A percentile compares a stretch with the other conserved stretches of the same genome.
Conservation (phyloP, 306 rosid genomes). For the Begonia loranthoides region DNA sequence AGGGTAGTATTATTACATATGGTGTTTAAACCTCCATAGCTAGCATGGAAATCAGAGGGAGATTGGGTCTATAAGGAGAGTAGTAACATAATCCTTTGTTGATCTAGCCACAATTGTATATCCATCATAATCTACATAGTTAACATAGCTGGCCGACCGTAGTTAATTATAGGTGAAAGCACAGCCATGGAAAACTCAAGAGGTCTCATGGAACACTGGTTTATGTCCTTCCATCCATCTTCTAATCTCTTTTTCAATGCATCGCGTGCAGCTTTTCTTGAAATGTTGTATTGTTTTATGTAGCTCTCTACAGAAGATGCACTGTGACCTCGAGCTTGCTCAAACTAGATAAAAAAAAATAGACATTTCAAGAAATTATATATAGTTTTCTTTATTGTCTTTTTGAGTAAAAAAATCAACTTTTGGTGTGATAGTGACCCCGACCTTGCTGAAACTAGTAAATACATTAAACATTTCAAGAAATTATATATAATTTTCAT, state of each 20-base stretch:
- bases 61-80: conserved; percentile 16
- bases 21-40: no score
- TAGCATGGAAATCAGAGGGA: background rate
- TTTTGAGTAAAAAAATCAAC: no score
- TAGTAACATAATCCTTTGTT: conserved; percentile 8
- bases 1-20: no score
- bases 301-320: no score
- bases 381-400: background rate
- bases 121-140: conserved; percentile 18
- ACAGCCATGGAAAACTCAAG: conserved; percentile 14
- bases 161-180: conserved; percentile 19
- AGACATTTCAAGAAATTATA: no score
- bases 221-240: conserved; percentile 27
- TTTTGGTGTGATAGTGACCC: no score
- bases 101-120: conserved; percentile 14
- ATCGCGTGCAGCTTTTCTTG: conserved; percentile 4
- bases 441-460: no score
- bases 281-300: conserved; percentile 1
- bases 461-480: no score
- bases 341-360: no score
- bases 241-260: conserved; percentile 5
- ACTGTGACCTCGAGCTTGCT: no score
- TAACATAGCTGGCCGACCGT: conserved; percentile 18
- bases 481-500: no score
- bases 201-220: conserved; percentile 20